Evolutionary conservation across 306 rosid species (phyloP).

Genomic region (Dalbergia cochinchinensis): DNA sequence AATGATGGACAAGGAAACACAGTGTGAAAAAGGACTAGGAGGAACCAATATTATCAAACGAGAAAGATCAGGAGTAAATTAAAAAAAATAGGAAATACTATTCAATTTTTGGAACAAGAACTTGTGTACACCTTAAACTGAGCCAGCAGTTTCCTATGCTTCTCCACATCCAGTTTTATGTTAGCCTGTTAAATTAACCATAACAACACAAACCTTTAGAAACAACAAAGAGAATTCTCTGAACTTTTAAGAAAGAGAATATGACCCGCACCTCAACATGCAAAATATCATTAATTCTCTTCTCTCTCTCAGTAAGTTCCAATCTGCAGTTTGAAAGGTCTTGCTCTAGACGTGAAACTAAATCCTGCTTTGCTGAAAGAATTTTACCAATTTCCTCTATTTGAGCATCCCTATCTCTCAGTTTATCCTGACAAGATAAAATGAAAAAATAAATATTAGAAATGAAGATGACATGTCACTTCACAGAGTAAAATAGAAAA

Average conservation of each 20-base stretch:
- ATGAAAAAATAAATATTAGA: background rate
- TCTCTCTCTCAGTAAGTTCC: slow-evolving; percentile 76
- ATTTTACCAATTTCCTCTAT: slow-evolving; percentile 64
- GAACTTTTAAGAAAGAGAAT: slow-evolving; percentile 19
- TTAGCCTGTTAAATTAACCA: slow-evolving; percentile 62
- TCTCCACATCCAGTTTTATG: slow-evolving; percentile 74
- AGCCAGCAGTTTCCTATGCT: slow-evolving; percentile 56
- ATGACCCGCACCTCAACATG: slow-evolving; percentile 67
- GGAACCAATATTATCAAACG: background rate
- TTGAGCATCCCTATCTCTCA: slow-evolving; percentile 70
- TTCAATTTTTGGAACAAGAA: slow-evolving; percentile 13
- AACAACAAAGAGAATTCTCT: background rate
- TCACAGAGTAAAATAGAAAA: background rate
- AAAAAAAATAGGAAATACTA: background rate
- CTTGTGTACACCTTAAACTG: slow-evolving; percentile 66
- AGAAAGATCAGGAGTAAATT: background rate
- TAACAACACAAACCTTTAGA: slow-evolving; percentile 17
- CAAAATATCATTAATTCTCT: slow-evolving; percentile 62
- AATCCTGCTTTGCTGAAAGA: slow-evolving; percentile 67
- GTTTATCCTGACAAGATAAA: slow-evolving; percentile 63
- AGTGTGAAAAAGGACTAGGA: background rate
- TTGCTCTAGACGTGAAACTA: slow-evolving; percentile 64
- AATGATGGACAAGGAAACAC: slow-evolving; percentile 27
- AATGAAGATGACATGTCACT: background rate
- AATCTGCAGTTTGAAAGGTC: slow-evolving; percentile 70